These are phyloP conservation scores for Auricularia cornea DNA, from an alignment of 768 basidiomycete genomes.

Conservation along the genomic window DNA sequence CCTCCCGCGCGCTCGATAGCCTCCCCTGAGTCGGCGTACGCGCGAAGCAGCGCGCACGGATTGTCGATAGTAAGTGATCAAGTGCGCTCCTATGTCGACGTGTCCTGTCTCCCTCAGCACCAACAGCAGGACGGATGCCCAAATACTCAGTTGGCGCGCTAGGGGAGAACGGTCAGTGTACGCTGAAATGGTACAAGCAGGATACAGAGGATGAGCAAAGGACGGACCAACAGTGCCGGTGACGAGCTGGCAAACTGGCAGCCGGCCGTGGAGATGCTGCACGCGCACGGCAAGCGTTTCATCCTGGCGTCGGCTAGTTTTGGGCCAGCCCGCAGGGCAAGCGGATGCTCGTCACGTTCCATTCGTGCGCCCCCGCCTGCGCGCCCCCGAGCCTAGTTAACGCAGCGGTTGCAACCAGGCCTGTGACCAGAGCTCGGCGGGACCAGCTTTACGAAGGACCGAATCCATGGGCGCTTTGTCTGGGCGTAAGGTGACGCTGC, in stretches of 20 bases:
- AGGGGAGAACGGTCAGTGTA: too few species aligned
- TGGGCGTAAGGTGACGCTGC: slow-evolving; percentile 3
- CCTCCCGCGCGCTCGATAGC: slow-evolving; percentile 87
- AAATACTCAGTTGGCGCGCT: too few species aligned
- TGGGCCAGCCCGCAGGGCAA: too few species aligned
- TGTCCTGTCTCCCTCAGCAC: slow-evolving; percentile 53
- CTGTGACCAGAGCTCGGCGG: slow-evolving; percentile 64
- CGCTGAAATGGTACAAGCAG: slow-evolving; percentile 66
- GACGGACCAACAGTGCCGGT: slow-evolving; percentile 80
- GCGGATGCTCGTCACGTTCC: too few species aligned
- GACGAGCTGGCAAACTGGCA: slow-evolving; percentile 83
- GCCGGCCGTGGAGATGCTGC: slow-evolving; percentile 72
- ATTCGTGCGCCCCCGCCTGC: too few species aligned
- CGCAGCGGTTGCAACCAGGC: too few species aligned
- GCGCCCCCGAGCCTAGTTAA: too few species aligned
- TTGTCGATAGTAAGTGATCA: slow-evolving; percentile 71
- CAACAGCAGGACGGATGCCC: too few species aligned
- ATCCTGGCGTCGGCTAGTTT: too few species aligned
- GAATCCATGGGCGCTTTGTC: too few species aligned
- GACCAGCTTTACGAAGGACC: too few species aligned
- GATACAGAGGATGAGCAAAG: slow-evolving; percentile 23
- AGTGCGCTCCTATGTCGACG: slow-evolving; percentile 80
- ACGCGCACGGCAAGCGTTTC: too few species aligned
- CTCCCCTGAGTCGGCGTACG: slow-evolving; percentile 81
- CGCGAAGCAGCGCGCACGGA: slow-evolving; percentile 47